A percentile compares a stretch with the other conserved stretches of the same genome.
Conservation (phyloP, 2,329 filamentous ascomycete genomes). For the Botrytis squamosa region DNA sequence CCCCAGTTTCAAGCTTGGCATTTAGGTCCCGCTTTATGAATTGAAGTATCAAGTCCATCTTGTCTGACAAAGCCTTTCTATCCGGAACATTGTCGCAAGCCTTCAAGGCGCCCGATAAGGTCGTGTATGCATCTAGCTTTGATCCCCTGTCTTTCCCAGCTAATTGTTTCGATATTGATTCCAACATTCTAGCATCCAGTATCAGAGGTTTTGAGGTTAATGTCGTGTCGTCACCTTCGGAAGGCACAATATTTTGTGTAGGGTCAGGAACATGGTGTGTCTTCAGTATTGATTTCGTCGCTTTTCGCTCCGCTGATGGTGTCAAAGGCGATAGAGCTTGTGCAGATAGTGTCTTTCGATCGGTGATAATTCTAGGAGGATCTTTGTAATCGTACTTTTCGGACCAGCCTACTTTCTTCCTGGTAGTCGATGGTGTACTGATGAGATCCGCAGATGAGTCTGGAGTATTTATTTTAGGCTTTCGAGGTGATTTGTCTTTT, state of each 20-base stretch:
- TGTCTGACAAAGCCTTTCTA: constrained; percentile 66
- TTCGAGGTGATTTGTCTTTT: constrained; percentile 23
- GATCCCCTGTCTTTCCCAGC: constrained; percentile 69
- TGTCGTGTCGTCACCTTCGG: background rate
- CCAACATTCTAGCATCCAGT: constrained; percentile 67
- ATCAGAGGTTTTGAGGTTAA: background rate
- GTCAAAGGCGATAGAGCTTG: constrained; percentile 28
- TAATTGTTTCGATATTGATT: constrained; percentile 79
- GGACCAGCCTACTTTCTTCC: constrained; percentile 62
- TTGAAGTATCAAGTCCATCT: constrained; percentile 73
- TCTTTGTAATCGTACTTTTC: constrained; percentile 56
- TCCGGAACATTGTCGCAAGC: constrained; percentile 81
- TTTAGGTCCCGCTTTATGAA: constrained; percentile 82
- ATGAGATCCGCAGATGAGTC: constrained; percentile 41
- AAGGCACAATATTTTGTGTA: constrained; percentile 54
- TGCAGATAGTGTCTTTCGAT: constrained; percentile 23
- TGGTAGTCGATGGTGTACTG: constrained; percentile 33
- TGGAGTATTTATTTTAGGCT: constrained; percentile 28
- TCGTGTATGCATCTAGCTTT: constrained; percentile 82
- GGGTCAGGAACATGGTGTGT: constrained; percentile 45
- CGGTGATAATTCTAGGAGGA: constrained; percentile 37
- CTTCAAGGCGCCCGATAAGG: constrained; percentile 72
- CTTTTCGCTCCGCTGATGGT: constrained; percentile 47
- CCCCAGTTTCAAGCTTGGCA: constrained; percentile 55
- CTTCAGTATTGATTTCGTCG: constrained; percentile 81